Evolutionary conservation across 2,329 filamentous ascomycete species (phyloP).

Genomic region (Sporothrix protearum): DNA sequence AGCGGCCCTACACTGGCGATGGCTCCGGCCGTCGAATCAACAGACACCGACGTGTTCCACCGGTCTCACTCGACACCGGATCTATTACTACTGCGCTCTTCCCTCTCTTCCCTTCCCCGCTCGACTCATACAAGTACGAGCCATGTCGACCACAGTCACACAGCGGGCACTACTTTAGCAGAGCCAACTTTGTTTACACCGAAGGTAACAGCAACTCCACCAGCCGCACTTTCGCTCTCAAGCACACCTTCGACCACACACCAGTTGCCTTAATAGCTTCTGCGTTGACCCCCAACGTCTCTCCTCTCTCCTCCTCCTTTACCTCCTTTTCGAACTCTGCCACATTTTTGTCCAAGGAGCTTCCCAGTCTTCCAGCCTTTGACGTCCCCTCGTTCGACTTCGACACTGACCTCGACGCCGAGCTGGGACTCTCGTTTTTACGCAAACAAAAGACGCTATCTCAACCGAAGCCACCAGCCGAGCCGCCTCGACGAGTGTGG

Average conservation of each 20-base stretch:
- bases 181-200: conserved; percentile 25
- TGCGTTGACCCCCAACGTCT: conserved; percentile 18
- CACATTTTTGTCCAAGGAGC: conserved; percentile 32
- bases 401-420: conserved; percentile 44
- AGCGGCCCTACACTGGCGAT: conserved; percentile 41
- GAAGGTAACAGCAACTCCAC: background rate
- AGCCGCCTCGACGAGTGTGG: conserved; percentile 24
- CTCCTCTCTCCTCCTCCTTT: background rate
- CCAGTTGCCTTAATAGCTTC: conserved; percentile 7
- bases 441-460: background rate
- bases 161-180: conserved; percentile 18
- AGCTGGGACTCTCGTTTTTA: conserved; percentile 36
- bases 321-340: background rate
- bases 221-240: background rate
- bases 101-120: conserved; percentile 25
- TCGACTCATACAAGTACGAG: conserved; percentile 14
- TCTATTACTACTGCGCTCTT: conserved; percentile 30
- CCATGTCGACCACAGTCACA: conserved; percentile 22
- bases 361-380: conserved; percentile 43
- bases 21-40: conserved; percentile 42
- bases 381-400: conserved; percentile 54
- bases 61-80: conserved; percentile 38
- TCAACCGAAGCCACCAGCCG: background rate
- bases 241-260: conserved; percentile 15
- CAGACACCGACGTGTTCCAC: conserved; percentile 34